Evolutionary conservation across 352 stramenopile genomes (phyloP).

Genomic region (Pythium phragmitis): DNA sequence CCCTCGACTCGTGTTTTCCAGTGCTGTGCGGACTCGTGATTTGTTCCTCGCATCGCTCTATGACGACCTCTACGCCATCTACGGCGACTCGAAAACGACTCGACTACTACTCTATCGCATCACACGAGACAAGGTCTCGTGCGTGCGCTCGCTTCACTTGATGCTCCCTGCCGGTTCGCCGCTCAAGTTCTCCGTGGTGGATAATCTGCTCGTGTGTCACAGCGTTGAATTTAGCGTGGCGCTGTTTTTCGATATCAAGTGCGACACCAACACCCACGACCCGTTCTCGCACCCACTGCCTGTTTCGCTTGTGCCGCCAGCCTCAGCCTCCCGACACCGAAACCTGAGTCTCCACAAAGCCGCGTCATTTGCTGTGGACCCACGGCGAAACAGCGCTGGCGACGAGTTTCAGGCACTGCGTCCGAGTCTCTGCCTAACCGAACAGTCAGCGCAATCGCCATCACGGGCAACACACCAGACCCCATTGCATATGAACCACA

Average conservation of each 20-base stretch:
- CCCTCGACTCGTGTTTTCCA: slow-evolving; percentile 70
- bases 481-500: slow-evolving; percentile 34
- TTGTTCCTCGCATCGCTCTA: slow-evolving; percentile 71
- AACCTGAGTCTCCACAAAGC: neutral
- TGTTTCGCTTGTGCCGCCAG: slow-evolving; percentile 45
- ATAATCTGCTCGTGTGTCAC: slow-evolving; percentile 83
- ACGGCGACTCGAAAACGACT: slow-evolving; percentile 49
- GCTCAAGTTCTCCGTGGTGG: slow-evolving; percentile 73
- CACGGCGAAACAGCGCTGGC: neutral
- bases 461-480: slow-evolving; percentile 3
- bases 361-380: slow-evolving; percentile 3
- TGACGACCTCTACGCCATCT: slow-evolving; percentile 62
- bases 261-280: slow-evolving; percentile 49
- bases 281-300: slow-evolving; percentile 74
- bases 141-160: slow-evolving; percentile 72
- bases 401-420: neutral
- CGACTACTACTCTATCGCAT: slow-evolving; percentile 79
- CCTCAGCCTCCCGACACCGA: neutral
- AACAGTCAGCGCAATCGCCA: neutral
- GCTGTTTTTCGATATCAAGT: slow-evolving; percentile 80
- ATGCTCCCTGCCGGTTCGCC: slow-evolving; percentile 58
- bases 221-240: slow-evolving; percentile 79
- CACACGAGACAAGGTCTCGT: slow-evolving; percentile 58
- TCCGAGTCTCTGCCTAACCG: neutral
- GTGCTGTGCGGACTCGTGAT: slow-evolving; percentile 45